Conservation (phyloP, 768 basidiomycete genomes). For the Fomitopsis pulvina region DNA sequence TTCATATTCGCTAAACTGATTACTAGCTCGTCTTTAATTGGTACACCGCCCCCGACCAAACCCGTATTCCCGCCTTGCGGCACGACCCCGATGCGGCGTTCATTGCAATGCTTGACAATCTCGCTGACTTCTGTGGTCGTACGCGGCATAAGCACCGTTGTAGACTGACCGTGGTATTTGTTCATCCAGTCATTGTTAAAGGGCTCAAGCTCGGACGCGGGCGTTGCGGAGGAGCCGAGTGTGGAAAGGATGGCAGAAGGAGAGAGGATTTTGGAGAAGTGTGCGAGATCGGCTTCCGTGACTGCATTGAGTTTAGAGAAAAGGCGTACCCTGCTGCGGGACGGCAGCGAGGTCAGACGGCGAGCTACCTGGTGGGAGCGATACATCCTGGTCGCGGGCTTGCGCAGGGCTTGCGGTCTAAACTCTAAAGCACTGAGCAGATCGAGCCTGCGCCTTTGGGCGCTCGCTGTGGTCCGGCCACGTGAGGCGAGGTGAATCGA, state of each 20-base stretch:
- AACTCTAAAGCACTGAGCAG: neutral
- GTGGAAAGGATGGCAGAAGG: conserved; percentile 63
- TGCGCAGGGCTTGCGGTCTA: neutral
- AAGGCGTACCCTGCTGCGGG: conserved; percentile 19
- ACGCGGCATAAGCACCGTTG: conserved; percentile 85
- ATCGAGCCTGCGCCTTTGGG: neutral
- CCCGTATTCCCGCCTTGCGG: conserved; percentile 99
- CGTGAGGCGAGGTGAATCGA: neutral
- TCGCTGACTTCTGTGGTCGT: conserved; percentile 83
- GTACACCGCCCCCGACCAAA: conserved; percentile 92
- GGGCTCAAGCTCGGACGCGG: conserved; percentile 59
- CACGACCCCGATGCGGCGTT: conserved; percentile 78
- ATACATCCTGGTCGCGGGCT: neutral
- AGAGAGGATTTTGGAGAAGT: conserved; percentile 63
- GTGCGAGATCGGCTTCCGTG: conserved; percentile 50
- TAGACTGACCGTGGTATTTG: conserved; percentile 82
- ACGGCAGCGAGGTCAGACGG: conserved; percentile 2
- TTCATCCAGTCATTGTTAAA: conserved; percentile 97
- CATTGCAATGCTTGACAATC: conserved; percentile 83
- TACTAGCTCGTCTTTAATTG: conserved; percentile 81
- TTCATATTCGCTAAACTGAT: conserved; percentile 81
- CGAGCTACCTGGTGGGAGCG: conserved; percentile 14
- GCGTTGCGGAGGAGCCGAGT: conserved; percentile 39
- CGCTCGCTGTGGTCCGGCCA: neutral
- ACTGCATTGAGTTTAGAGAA: conserved; percentile 31